phyloP scores from a whole-genome alignment of 805 yeast species.

The Jamesozyma gamospora region DNA sequence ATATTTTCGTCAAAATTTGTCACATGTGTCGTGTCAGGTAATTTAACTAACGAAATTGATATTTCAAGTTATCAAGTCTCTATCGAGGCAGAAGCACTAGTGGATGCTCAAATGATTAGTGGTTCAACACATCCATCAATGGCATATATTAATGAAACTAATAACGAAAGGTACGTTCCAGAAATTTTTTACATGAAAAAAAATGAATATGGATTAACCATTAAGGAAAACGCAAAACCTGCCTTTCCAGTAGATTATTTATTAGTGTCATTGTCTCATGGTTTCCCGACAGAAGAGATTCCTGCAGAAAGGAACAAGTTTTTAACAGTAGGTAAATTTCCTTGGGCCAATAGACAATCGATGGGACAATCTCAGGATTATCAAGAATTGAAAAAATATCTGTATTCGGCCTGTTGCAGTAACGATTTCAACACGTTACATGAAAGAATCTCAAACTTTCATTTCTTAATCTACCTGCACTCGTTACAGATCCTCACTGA shows the following conservation, averaged over 20 bases:
- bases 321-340: conserved; percentile 39
- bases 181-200: conserved; percentile 77
- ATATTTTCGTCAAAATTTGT: conserved; percentile 80
- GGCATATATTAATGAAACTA: conserved; percentile 70
- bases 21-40: conserved; percentile 91
- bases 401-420: conserved; percentile 27
- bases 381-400: conserved; percentile 39
- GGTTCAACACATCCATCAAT: conserved; percentile 88
- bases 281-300: conserved; percentile 51
- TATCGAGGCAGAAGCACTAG: conserved; percentile 76
- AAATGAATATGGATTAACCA: conserved; percentile 82
- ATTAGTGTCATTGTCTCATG: conserved; percentile 81
- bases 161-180: conserved; percentile 75
- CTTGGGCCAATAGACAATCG: conserved; percentile 72
- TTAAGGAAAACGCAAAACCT: conserved; percentile 83
- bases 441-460: conserved; percentile 59
- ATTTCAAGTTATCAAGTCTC: conserved; percentile 86
- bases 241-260: conserved; percentile 89
- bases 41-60: conserved; percentile 77
- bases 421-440: conserved; percentile 28
- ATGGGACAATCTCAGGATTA: conserved; percentile 68
- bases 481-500: conserved; percentile 47
- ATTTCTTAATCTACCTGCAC: conserved; percentile 50
- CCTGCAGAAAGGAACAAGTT: conserved; percentile 38
- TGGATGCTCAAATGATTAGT: conserved; percentile 71